These are phyloP conservation scores for Fusarium multiceps DNA, from an alignment of 2,329 filamentous ascomycete genomes.

Conservation along the genomic window DNA sequence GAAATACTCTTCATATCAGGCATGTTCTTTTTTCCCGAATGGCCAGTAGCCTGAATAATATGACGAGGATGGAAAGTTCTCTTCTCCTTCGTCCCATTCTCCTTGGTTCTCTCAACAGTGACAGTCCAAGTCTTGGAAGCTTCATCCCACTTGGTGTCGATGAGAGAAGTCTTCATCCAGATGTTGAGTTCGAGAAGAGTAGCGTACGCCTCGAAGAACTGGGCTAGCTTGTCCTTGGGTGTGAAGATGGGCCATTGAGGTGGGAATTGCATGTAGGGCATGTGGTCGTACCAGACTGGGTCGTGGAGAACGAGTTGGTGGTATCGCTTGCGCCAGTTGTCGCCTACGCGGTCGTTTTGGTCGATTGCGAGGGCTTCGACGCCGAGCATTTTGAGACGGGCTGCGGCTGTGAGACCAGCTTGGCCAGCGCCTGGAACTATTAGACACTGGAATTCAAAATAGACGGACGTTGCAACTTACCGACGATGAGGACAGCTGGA, in stretches of 20 bases:
- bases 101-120: slow-evolving; percentile 61
- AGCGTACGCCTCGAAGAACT: slow-evolving; percentile 75
- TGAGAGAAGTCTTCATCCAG: slow-evolving; percentile 67
- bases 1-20: slow-evolving; percentile 68
- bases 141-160: slow-evolving; percentile 62
- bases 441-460: too few relatives aligned
- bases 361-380: slow-evolving; percentile 69
- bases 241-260: slow-evolving; percentile 75
- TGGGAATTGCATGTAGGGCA: slow-evolving; percentile 74
- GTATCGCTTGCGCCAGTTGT: slow-evolving; percentile 73
- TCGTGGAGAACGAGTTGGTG: slow-evolving; percentile 75
- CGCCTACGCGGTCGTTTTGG: slow-evolving; percentile 66
- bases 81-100: slow-evolving; percentile 59
- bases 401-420: slow-evolving; percentile 67
- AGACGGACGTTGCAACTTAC: too few relatives aligned
- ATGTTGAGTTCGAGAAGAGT: slow-evolving; percentile 74
- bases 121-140: slow-evolving; percentile 65
- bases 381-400: slow-evolving; percentile 68
- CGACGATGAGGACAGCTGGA: slow-evolving; percentile 70
- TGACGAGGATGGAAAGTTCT: slow-evolving; percentile 71
- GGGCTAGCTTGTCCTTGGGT: slow-evolving; percentile 76
- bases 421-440: slow-evolving; percentile 74
- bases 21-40: slow-evolving; percentile 73
- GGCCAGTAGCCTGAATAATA: slow-evolving; percentile 74
- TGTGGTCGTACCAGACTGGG: slow-evolving; percentile 69